Evolutionary conservation across 306 rosid genomes (phyloP).

Genomic region (Quercus cerris): DNA sequence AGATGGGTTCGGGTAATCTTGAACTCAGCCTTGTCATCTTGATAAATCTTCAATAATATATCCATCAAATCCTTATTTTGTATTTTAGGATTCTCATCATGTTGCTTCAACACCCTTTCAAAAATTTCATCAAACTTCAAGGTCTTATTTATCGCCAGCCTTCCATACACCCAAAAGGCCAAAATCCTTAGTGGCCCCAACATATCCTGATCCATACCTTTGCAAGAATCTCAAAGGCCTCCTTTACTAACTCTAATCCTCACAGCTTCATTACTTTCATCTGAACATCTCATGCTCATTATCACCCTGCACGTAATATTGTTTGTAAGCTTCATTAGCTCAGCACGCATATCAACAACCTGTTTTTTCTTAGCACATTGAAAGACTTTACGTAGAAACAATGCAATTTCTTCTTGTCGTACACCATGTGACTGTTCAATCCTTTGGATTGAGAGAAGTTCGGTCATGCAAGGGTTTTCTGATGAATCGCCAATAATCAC

Average conservation of each 20-base stretch:
- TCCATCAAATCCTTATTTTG: constrained; percentile 42
- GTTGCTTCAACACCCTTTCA: constrained; percentile 41
- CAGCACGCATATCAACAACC: constrained; percentile 34
- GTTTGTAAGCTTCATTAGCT: constrained; percentile 48
- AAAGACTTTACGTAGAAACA: constrained; percentile 15
- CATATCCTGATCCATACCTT: constrained; percentile 51
- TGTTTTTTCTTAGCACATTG: constrained; percentile 3
- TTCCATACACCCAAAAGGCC: constrained; percentile 44
- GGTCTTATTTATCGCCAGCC: constrained; percentile 30
- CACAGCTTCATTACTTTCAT: constrained; percentile 33
- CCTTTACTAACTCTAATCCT: constrained; percentile 37
- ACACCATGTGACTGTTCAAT: background rate
- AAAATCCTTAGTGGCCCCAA: constrained; percentile 43
- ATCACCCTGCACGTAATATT: constrained; percentile 44
- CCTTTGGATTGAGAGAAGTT: constrained; percentile 26
- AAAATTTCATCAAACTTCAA: constrained; percentile 39
- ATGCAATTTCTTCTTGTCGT: background rate
- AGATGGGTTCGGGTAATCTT: constrained; percentile 43
- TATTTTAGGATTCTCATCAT: constrained; percentile 28
- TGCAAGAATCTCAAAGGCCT: constrained; percentile 28
- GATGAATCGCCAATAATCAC: constrained; percentile 48
- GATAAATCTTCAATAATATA: constrained; percentile 34
- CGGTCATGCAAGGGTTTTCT: constrained; percentile 38
- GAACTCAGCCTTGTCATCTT: constrained; percentile 44
- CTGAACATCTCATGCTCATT: constrained; percentile 43